Base-by-base conservation (phyloP, 2,329 filamentous ascomycete species). In the Verticillium longisporum region DNA sequence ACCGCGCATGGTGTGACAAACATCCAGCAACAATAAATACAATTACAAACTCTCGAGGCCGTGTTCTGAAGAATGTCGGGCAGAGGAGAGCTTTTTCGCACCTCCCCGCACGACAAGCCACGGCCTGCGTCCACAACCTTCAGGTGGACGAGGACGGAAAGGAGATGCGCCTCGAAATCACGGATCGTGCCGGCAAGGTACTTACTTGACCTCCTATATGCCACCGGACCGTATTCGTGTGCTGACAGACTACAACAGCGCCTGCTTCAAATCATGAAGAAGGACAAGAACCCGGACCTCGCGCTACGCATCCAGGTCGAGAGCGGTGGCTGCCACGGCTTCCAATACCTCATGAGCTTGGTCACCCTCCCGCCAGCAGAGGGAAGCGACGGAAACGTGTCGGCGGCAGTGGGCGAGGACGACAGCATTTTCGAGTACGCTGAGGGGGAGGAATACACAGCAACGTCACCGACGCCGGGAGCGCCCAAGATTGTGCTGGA, bases 281-380 rank as follows among this genome's bases (percentile, higher is more conserved):
- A 87, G 67, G 87, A 90, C 68, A 70, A 73, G 18, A 96, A 96
- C 72, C 91, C 91, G 2, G 81, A 90, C 69, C 85, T 96, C 36
- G 91, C 92, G 31, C 83, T 99, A n/a, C 90, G 94, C 59, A 90
- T 99, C 66, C 88, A 90, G 63, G 93, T 99, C 62, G 92, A 96
- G 71, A 92, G 89, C 61, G 95, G 95, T 65, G 95, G 95, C 61
- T 99, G 95, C 74, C 95, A 99, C 75, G 95, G 95, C 57, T 99
- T 99, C 74, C 95, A 99, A 73, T 99, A 99, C 72, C 79, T 96
- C 56, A 97, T 99, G 91, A 91, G 88, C 15, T 82, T 98, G 4
- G 88, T 91, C 2, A 85, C 84, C 0, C 75, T 88, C 1, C 85
- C 85, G 0, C 63, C 71, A 6, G 68, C 55, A 32, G 59, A 72